Percentiles rank a stretch among this genome's conserved stretches.
Evolutionary conservation across 768 basidiomycete genomes (phyloP).

Genomic region (Lepiota venenata): DNA sequence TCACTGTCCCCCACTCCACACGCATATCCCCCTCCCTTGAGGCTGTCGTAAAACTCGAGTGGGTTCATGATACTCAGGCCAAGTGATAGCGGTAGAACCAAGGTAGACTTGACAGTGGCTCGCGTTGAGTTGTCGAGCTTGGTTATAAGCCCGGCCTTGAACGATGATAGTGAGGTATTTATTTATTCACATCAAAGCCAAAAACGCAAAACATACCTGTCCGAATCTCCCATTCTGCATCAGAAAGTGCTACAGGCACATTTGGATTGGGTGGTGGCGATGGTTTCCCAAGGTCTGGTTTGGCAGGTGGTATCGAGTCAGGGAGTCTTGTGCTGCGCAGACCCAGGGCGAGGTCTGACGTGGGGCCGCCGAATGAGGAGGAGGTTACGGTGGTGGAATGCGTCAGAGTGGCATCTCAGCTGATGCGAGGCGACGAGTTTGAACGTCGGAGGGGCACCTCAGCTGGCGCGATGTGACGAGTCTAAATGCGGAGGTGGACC

Average conservation of each 20-base stretch:
- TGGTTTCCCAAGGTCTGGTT: background rate
- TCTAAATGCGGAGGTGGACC: too few species aligned
- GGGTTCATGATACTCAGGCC: constrained; percentile 16
- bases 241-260: constrained; percentile 39
- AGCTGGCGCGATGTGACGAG: too few species aligned
- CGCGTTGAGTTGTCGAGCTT: constrained; percentile 47
- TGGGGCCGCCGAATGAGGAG: background rate
- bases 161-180: constrained; percentile 62
- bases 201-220: constrained; percentile 50
- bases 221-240: constrained; percentile 76
- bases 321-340: constrained; percentile 10
- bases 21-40: constrained; percentile 26
- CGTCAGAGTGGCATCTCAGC: too few species aligned
- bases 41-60: constrained; percentile 19
- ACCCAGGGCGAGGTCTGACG: background rate
- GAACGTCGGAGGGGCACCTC: too few species aligned
- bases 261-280: background rate
- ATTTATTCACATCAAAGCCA: too few species aligned
- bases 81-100: constrained; percentile 6
- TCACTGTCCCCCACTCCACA: constrained; percentile 29
- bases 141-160: constrained; percentile 60
- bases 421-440: too few species aligned
- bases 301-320: constrained; percentile 1
- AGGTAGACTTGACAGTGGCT: constrained; percentile 20
- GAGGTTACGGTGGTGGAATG: too few species aligned